A percentile compares a stretch with the other conserved stretches of the same genome.
phyloP scores from a whole-genome alignment of 257 asterid genomes.

The Solanum chilense region DNA sequence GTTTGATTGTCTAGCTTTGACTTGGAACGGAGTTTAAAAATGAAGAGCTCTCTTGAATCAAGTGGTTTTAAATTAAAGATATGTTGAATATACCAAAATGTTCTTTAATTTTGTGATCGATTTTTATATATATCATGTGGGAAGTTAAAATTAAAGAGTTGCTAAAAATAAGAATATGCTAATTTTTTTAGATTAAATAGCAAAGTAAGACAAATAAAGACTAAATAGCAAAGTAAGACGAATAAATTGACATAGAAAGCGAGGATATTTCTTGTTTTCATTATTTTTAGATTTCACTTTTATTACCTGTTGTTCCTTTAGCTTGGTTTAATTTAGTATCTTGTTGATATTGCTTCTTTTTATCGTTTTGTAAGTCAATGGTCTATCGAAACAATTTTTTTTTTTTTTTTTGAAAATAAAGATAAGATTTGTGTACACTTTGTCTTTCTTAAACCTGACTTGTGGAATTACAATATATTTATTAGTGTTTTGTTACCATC shows the following conservation, averaged over 20 bases:
- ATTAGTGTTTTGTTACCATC: background rate
- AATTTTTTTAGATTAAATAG: background rate
- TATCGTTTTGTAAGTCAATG: background rate
- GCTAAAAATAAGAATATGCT: background rate
- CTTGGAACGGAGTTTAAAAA: background rate
- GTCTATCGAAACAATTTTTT: background rate
- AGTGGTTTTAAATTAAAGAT: background rate
- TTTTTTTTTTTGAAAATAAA: rapidly evolving
- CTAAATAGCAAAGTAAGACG: background rate
- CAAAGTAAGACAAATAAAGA: background rate
- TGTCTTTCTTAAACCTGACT: rapidly evolving
- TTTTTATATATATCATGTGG: background rate
- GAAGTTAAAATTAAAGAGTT: background rate
- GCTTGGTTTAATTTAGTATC: background rate
- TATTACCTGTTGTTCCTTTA: background rate
- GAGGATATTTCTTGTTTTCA: too few relatives aligned
- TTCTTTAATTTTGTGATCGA: background rate
- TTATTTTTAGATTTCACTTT: background rate
- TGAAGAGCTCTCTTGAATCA: rapidly evolving
- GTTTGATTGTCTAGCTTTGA: background rate
- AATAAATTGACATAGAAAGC: background rate
- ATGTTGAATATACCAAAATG: background rate
- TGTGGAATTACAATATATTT: background rate
- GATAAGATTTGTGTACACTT: rapidly evolving
- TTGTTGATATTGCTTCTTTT: background rate